phyloP scores from a whole-genome alignment of 345 rosid species.

The Barbarea vulgaris region DNA sequence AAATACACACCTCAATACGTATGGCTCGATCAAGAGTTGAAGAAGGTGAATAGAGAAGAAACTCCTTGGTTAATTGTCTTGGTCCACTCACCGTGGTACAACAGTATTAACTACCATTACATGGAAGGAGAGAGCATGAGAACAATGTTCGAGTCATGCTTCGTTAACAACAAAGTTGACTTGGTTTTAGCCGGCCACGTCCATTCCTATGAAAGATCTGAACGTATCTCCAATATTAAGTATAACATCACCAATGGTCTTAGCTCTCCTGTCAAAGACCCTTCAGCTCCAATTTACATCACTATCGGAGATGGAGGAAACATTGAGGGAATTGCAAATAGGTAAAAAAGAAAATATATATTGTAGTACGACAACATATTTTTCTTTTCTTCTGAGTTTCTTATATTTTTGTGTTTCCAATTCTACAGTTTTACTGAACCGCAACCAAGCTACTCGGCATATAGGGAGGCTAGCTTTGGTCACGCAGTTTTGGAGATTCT shows the following conservation, averaged over 20 bases:
- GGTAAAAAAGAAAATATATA: background rate
- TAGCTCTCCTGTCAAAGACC: conserved; percentile 48
- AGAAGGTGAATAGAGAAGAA: conserved; percentile 45
- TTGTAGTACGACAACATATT: too few species aligned
- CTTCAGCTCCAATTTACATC: conserved; percentile 58
- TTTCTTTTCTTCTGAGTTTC: background rate
- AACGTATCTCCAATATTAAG: conserved; percentile 54
- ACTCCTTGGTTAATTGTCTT: conserved; percentile 45
- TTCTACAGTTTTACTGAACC: conserved; percentile 47
- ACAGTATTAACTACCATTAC: conserved; percentile 41
- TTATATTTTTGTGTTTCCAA: background rate
- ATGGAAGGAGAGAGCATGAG: conserved; percentile 68
- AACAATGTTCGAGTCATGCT: conserved; percentile 47
- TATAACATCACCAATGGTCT: conserved; percentile 54
- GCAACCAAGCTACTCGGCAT: conserved; percentile 58
- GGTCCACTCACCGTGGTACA: conserved; percentile 44
- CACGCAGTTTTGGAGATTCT: conserved; percentile 55
- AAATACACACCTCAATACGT: conserved; percentile 48
- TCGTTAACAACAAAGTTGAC: conserved; percentile 51
- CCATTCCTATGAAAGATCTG: conserved; percentile 54
- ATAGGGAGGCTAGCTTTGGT: conserved; percentile 63
- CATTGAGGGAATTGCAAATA: conserved; percentile 56
- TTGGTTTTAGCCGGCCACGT: conserved; percentile 56
- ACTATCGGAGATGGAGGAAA: conserved; percentile 83
- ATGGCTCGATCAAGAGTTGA: conserved; percentile 42